Base-by-base conservation (phyloP, 768 basidiomycete species). In the Gymnopilus junonius region DNA sequence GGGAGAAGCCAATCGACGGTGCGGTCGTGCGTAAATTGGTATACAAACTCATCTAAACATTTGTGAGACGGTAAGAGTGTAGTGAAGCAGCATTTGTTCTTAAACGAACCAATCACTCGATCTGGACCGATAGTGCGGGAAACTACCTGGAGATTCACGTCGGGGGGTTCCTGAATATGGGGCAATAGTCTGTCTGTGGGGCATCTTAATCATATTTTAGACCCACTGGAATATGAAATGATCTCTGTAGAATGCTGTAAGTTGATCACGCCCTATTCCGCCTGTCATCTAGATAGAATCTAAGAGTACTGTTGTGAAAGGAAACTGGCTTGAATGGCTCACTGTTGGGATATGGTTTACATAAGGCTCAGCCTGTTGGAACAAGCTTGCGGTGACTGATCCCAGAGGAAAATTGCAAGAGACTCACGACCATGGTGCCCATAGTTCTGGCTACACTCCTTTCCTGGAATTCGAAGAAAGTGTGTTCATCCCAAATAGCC, bases 401-500 rank as follows among this genome's bases (percentile, higher is more conserved):
- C 15, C 7, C 35, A 11, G 25, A 37, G 29, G 27, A 58, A 51
- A 57, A 12, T 55, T 51, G n/a, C n/a, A 40, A 35, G 25, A 40
- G 20, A 73, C 79, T 58, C 67, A 83, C 82, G 69, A 84, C 83
- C 83, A 84, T 84, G 3, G 83, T 85, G 15, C 77, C 80, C 83
- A 85, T 83, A n/a, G 83, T 85, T 62, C 80, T 80, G 2, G 82
- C 82, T 4, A 85, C 82, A 63, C 82, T 85, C 50, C 82, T 71
- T 14, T 73, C 73, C 54, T 77, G 79, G 63, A 87, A 87, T 69
- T 87, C 86, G 63, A 81, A 86, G 59, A 78, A 79, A 1, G 79
- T 80, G 63, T 87, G 86, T 61, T 85, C 84, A 11, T 87, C 84
- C 86, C 86, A 87, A 34, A 87, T 82, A n/a, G 79, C 80, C 67